Percentiles rank a stretch among this genome's conserved stretches.
Conservation (phyloP, 176 grass and related monocot genomes). For the Dactylis glomerata region DNA sequence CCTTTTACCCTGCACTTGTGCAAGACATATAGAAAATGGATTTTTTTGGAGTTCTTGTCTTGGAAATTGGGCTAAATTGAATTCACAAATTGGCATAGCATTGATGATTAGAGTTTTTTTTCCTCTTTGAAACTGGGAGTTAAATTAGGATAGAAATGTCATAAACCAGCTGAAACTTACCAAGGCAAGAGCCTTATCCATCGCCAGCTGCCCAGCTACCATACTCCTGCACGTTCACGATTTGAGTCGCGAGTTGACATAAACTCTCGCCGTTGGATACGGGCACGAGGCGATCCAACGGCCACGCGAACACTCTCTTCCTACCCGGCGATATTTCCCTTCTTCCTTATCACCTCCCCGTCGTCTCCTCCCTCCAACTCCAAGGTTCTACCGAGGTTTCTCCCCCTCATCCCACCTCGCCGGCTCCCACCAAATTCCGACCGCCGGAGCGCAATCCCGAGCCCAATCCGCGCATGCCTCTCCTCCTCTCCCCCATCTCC, state of each 20-base stretch:
- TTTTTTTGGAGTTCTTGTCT: too few species aligned
- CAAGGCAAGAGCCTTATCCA: neutral
- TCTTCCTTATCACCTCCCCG: conserved; percentile 32
- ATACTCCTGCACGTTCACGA: neutral
- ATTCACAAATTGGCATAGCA: too few species aligned
- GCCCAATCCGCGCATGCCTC: conserved; percentile 39
- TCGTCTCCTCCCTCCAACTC: neutral
- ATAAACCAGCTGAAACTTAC: neutral
- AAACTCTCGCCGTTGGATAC: neutral
- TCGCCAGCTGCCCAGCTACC: too few species aligned
- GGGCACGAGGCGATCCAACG: conserved; percentile 19
- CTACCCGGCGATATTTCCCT: conserved; percentile 33
- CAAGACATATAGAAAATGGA: too few species aligned
- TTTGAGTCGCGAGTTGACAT: neutral
- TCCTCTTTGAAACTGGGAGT: neutral
- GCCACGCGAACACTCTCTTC: neutral
- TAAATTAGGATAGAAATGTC: neutral
- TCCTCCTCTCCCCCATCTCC: conserved; percentile 44
- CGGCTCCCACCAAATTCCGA: neutral
- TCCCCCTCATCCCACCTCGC: neutral
- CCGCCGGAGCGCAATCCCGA: neutral
- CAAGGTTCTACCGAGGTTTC: conserved; percentile 50
- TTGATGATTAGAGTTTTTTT: too few species aligned
- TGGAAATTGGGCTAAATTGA: too few species aligned
- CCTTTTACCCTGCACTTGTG: too few species aligned